A percentile compares a stretch with the other conserved stretches of the same genome.
These are phyloP conservation scores for Microstegium vimineum DNA, from an alignment of 176 grass and related monocot species.

Conservation along the genomic window DNA sequence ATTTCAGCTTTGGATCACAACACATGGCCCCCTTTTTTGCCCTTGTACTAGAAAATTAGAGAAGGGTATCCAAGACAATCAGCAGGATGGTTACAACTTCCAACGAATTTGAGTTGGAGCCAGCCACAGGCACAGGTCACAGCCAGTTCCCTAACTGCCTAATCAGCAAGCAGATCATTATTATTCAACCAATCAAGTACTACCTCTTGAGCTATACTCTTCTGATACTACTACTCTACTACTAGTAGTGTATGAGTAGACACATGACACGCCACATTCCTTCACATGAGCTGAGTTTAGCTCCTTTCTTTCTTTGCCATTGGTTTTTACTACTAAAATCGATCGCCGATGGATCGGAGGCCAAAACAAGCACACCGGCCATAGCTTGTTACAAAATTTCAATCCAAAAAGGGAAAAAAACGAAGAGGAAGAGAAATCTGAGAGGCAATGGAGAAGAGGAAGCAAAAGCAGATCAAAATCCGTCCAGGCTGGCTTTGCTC, in stretches of 20 bases:
- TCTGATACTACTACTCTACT: neutral
- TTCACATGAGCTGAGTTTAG: neutral
- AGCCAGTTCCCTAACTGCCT: constrained; percentile 1
- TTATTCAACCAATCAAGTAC: constrained; percentile 21
- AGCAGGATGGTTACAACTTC: neutral
- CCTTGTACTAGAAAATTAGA: neutral
- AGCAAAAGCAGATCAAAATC: neutral
- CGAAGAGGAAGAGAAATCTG: neutral
- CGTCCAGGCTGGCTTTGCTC: neutral
- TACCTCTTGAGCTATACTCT: neutral
- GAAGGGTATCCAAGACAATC: neutral
- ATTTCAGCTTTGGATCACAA: constrained; percentile 1
- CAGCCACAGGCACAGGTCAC: neutral
- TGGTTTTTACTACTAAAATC: neutral
- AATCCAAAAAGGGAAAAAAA: no score
- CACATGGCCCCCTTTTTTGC: neutral
- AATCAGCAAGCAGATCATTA: constrained; percentile 12
- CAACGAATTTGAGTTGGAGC: constrained; percentile 36
- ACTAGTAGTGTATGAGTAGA: no score
- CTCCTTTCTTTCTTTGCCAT: neutral
- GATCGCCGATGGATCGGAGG: neutral
- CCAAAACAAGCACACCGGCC: neutral
- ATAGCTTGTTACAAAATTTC: neutral
- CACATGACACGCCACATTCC: neutral
- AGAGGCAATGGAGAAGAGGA: neutral